Evolutionary conservation across 805 yeast genomes (phyloP), one percentile per base, ranked within the genome.

Genomic region (Tetrapisispora nanseiensis): DNA sequence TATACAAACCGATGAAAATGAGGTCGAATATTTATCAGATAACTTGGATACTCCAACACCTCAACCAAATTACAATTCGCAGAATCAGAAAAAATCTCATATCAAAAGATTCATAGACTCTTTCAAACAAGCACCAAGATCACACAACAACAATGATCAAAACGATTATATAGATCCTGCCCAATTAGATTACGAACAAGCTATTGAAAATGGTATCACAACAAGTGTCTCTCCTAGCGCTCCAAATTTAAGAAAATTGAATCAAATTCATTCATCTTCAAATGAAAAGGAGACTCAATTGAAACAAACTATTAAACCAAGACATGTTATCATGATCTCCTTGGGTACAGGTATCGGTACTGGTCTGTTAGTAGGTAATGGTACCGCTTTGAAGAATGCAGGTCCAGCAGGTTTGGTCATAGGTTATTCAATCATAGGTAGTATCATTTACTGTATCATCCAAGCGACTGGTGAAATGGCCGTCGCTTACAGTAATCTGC

Each of bases 271-370:
- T n/a, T 3, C 13, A 6, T 7, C 34, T 5, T 27, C 28, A 11
- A 35, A 37, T n/a, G 48, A 42, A 20, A 45, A 42, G 15, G 32
- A 37, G 1, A 45, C 40, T 11, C 48, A 59, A 38, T 47, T 65
- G 44, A 59, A 62, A 37, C 64, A 65, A 44, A 55, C 63, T 39
- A 37, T 55, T 50, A 54, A 57, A 32, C 54, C 63, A 22, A 57
- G 74, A 36, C 87, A 81, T 50, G 74, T 80, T 46, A 72, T 77
- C 46, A 76, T 83, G 77, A 81, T 85, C 54, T 86, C 94, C 31
- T 69, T 86, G 42, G 92, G 92, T 44, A 87, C 92, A 42, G 81
- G 90, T 40, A 80, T 85, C 46, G 95, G 95, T 55, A 80, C 92
- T 6, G 86, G 85, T 52, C 65, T 79, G 40, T 63, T 73, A 48